These are phyloP conservation scores for Mycena vitilis DNA, from an alignment of 768 basidiomycete species.

Conservation along the genomic window DNA sequence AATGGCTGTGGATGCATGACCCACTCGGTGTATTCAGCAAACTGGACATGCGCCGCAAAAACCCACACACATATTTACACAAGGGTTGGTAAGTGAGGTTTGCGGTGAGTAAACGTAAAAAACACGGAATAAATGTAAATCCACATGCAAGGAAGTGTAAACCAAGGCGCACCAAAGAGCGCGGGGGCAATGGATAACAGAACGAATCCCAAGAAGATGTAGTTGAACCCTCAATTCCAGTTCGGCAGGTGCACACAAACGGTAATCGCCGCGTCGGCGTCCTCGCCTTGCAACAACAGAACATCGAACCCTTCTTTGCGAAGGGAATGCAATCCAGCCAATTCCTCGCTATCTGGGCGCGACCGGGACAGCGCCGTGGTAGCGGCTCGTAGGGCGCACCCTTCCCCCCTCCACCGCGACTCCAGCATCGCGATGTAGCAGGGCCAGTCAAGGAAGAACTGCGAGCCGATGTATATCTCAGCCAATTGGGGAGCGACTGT, in stretches of 20 bases:
- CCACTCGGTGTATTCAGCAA: too few species aligned
- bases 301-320: slow-evolving; percentile 6
- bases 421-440: slow-evolving; percentile 10
- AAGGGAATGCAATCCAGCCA: not conserved
- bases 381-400: not conserved
- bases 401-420: slow-evolving; percentile 12
- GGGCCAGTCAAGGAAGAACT: not conserved
- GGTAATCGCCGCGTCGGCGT: not conserved
- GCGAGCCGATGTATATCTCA: not conserved
- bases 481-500: slow-evolving; percentile 2
- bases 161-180: too few species aligned
- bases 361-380: not conserved
- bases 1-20: too few species aligned
- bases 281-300: not conserved
- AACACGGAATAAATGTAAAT: too few species aligned
- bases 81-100: too few species aligned
- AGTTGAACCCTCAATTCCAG: too few species aligned
- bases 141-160: too few species aligned
- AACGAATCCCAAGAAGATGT: too few species aligned
- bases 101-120: too few species aligned
- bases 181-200: too few species aligned
- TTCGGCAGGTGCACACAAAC: not conserved
- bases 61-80: too few species aligned
- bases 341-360: not conserved
- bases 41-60: too few species aligned